Conservation (phyloP, 352 stramenopile genomes). For the Pythium volutum region DNA sequence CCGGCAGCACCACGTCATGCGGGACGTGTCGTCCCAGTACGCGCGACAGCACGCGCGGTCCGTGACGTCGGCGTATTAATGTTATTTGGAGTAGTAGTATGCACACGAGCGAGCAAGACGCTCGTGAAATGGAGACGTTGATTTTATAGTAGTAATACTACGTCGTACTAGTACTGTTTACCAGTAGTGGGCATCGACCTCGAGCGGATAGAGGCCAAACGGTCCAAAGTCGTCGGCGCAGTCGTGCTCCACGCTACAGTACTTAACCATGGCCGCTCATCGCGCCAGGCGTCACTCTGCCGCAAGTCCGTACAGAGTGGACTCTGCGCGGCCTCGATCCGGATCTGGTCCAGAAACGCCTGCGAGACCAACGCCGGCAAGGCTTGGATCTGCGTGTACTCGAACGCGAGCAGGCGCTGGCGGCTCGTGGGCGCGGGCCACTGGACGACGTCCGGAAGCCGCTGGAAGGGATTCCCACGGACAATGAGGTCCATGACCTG, state of each 20-base stretch:
- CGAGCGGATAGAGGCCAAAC: too few species aligned
- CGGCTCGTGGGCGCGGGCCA: not conserved
- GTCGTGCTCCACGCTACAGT: too few species aligned
- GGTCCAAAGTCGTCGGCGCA: not conserved
- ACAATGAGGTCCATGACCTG: not conserved
- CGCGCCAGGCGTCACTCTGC: not conserved
- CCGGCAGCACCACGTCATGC: slow-evolving; percentile 26
- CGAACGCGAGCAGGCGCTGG: not conserved
- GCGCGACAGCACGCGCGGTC: slow-evolving; percentile 30
- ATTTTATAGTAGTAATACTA: not conserved
- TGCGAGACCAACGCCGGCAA: not conserved
- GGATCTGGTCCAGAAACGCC: not conserved
- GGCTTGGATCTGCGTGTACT: not conserved
- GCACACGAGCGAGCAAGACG: too few species aligned
- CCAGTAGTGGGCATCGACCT: not conserved
- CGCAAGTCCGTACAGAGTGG: not conserved
- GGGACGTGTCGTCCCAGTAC: slow-evolving; percentile 50
- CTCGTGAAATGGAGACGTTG: too few species aligned
- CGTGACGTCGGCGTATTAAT: not conserved
- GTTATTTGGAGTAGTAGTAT: too few species aligned
- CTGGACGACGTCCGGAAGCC: not conserved
- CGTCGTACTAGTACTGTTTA: too few species aligned
- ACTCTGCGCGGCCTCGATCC: not conserved
- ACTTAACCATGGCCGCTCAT: not conserved
- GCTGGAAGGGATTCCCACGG: not conserved